phyloP scores from a whole-genome alignment of 2,329 filamentous ascomycete genomes.

The Colletotrichum tropicicola region DNA sequence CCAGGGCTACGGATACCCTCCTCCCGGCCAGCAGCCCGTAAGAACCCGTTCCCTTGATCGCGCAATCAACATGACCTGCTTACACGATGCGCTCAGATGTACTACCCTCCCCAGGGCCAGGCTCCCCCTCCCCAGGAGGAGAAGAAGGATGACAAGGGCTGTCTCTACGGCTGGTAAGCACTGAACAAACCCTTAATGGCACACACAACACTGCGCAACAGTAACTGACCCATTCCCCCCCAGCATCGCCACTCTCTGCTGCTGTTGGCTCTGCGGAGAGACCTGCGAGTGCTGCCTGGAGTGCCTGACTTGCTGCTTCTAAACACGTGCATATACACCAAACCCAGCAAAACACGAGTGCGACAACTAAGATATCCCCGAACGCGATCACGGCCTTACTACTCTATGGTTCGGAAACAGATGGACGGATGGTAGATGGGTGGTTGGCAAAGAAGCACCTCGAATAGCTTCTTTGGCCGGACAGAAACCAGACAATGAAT shows the following conservation, averaged over 20 bases:
- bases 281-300: constrained; percentile 54
- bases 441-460: background rate
- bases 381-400: constrained; percentile 23
- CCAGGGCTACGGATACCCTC: constrained; percentile 33
- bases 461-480: background rate
- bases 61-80: background rate
- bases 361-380: constrained; percentile 2
- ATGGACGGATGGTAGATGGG: constrained; percentile 2
- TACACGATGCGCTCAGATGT: constrained; percentile 28
- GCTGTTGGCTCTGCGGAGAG: constrained; percentile 54
- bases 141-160: constrained; percentile 52
- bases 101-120: constrained; percentile 40
- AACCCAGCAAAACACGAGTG: background rate
- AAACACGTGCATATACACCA: constrained; percentile 23
- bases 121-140: constrained; percentile 43
- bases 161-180: constrained; percentile 48
- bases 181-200: background rate
- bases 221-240: background rate
- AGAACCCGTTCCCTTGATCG: background rate
- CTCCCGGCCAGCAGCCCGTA: constrained; percentile 32
- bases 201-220: background rate
- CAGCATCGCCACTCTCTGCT: constrained; percentile 52
- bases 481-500: background rate
- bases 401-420: constrained; percentile 4
- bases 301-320: constrained; percentile 50